Evolutionary conservation across 73 alveolate genomes (phyloP).

Genomic region (Symbiodinium pilosum): DNA sequence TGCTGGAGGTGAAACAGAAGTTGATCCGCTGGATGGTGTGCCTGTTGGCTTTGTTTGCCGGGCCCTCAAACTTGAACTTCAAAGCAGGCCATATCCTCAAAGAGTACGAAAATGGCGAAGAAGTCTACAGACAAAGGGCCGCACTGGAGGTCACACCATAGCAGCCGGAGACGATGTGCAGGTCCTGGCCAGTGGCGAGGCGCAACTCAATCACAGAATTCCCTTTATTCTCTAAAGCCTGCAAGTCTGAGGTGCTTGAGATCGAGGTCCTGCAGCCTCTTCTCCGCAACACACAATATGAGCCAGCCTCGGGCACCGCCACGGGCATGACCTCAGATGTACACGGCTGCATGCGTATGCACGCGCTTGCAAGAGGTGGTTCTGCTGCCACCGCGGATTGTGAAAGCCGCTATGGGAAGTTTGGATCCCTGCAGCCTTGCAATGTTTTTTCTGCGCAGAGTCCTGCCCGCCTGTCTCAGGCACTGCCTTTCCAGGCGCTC

Average conservation of each 20-base stretch:
- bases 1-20: neutral
- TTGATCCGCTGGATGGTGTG: neutral
- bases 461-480: neutral
- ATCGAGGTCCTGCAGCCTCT: conserved; percentile 52
- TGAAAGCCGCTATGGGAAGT: conserved; percentile 84
- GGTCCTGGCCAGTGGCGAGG: conserved; percentile 87
- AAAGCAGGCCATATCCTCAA: neutral
- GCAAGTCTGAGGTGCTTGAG: conserved; percentile 30
- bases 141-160: conserved; percentile 42
- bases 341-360: too few species aligned
- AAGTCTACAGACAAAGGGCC: too few species aligned
- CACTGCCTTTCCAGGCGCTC: neutral
- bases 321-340: too few species aligned
- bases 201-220: neutral
- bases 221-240: neutral
- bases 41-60: conserved; percentile 6
- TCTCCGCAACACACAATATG: conserved; percentile 74
- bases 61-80: neutral
- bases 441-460: neutral
- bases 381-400: conserved; percentile 61
- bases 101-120: too few species aligned
- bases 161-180: conserved; percentile 72
- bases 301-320: neutral
- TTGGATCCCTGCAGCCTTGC: neutral
- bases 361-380: conserved; percentile 17